These are phyloP conservation scores for Oenanthe sinensis DNA, from an alignment of 129 eudicot species.

Conservation along the genomic window DNA sequence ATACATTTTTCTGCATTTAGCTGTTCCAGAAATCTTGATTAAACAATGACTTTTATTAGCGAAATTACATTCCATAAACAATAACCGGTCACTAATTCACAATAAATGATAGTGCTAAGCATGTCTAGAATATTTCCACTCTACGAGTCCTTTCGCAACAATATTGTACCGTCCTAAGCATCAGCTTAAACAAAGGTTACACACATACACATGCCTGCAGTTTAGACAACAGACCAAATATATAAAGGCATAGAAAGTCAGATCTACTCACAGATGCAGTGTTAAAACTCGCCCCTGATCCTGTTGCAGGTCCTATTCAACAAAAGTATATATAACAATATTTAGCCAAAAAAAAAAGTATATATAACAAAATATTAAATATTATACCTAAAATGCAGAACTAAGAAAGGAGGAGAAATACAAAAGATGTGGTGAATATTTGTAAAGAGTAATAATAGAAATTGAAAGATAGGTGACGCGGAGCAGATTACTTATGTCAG, in stretches of 20 bases:
- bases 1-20: neutral
- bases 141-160: neutral
- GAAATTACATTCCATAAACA: neutral
- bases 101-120: neutral
- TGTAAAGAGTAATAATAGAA: neutral
- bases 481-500: too few species aligned
- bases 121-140: neutral
- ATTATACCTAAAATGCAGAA: neutral
- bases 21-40: neutral
- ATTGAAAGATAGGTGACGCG: neutral
- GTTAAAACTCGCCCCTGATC: constrained; percentile 80
- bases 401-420: neutral
- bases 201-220: neutral
- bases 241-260: neutral
- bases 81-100: neutral
- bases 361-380: neutral
- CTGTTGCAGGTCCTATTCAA: constrained; percentile 73
- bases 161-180: neutral
- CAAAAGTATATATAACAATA: neutral
- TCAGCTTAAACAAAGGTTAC: neutral
- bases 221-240: neutral
- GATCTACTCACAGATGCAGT: constrained; percentile 55
- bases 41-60: neutral
- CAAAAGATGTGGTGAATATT: neutral
- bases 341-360: too few species aligned